A percentile compares a stretch with the other conserved stretches of the same genome.
phyloP scores from a whole-genome alignment of 768 basidiomycete genomes.

The Hypholoma sublateritium region DNA sequence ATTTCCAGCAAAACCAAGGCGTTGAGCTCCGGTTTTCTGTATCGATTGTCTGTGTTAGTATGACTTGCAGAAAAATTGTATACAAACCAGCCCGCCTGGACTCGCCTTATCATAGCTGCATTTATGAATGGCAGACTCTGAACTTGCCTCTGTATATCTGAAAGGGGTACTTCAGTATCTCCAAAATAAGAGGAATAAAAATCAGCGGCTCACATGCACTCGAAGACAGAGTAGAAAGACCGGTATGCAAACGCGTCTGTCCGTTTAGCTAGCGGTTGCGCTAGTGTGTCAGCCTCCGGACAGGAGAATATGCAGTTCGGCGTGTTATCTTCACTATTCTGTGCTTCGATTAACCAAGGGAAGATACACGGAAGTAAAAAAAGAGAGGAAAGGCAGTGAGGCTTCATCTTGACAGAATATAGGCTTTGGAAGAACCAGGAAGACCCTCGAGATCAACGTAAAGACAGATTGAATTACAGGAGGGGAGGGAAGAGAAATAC shows the following conservation, averaged over 20 bases:
- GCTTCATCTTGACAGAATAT: too few relatives aligned
- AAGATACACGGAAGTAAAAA: neutral
- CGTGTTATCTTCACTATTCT: neutral
- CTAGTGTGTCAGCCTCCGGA: slow-evolving; percentile 3
- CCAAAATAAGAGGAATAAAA: neutral
- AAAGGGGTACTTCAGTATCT: neutral
- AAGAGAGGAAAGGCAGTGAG: too few relatives aligned
- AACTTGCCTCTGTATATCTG: neutral
- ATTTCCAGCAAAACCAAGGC: slow-evolving; percentile 1
- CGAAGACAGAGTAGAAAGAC: slow-evolving; percentile 20
- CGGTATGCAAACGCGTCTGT: slow-evolving; percentile 9
- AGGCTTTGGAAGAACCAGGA: too few relatives aligned
- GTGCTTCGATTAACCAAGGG: neutral
- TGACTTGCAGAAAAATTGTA: neutral
- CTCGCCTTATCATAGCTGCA: slow-evolving; percentile 20
- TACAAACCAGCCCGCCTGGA: too few relatives aligned
- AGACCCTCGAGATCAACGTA: too few relatives aligned
- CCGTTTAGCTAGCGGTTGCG: slow-evolving; percentile 8
- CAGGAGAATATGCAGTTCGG: slow-evolving; percentile 1
- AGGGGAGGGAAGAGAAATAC: too few relatives aligned
- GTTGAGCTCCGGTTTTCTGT: slow-evolving; percentile 9
- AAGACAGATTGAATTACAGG: too few relatives aligned
- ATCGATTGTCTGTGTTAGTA: neutral
- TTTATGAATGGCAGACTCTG: slow-evolving; percentile 1
- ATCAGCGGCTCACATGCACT: slow-evolving; percentile 18